Evolutionary conservation across 352 stramenopile genomes (phyloP).

Genomic region (Globisporangium camurandrum): DNA sequence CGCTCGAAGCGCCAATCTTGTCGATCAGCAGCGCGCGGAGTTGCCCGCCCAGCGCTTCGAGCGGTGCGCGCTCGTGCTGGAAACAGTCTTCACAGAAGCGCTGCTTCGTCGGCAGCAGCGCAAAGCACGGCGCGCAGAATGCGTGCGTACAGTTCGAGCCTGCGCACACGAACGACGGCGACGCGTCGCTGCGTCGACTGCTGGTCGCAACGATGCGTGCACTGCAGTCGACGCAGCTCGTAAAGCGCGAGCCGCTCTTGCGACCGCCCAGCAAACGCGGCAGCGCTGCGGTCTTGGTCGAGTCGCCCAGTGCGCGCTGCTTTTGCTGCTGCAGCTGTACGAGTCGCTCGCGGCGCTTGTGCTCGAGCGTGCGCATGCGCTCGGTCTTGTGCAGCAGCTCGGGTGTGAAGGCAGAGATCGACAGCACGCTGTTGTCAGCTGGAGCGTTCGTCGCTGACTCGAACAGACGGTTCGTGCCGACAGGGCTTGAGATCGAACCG

Average conservation of each 20-base stretch:
- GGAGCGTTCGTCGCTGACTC: background rate
- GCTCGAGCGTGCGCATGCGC: slow-evolving; percentile 49
- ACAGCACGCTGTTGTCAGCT: background rate
- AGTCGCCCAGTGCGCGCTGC: slow-evolving; percentile 49
- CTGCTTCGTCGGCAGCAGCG: slow-evolving; percentile 27
- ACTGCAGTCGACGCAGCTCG: slow-evolving; percentile 56
- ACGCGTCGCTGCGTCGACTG: slow-evolving; percentile 15
- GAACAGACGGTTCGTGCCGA: background rate
- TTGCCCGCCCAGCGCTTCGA: slow-evolving; percentile 50
- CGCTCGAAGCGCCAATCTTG: slow-evolving; percentile 36
- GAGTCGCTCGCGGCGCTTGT: slow-evolving; percentile 42
- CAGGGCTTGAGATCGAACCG: background rate
- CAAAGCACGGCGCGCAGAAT: slow-evolving; percentile 51
- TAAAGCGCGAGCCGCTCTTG: slow-evolving; percentile 49
- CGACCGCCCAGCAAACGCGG: slow-evolving; percentile 67
- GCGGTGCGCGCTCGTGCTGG: slow-evolving; percentile 38
- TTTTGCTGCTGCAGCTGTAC: slow-evolving; percentile 42
- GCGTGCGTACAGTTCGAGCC: slow-evolving; percentile 54
- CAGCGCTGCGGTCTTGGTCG: slow-evolving; percentile 33
- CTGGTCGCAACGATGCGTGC: slow-evolving; percentile 23
- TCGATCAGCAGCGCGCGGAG: slow-evolving; percentile 57
- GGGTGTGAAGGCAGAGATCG: background rate
- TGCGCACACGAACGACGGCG: slow-evolving; percentile 21
- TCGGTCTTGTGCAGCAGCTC: slow-evolving; percentile 35
- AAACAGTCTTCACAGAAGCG: slow-evolving; percentile 77